Percentiles rank a stretch among this genome's conserved stretches.
phyloP scores from a whole-genome alignment of 805 yeast species.

The Candida sithepensis region DNA sequence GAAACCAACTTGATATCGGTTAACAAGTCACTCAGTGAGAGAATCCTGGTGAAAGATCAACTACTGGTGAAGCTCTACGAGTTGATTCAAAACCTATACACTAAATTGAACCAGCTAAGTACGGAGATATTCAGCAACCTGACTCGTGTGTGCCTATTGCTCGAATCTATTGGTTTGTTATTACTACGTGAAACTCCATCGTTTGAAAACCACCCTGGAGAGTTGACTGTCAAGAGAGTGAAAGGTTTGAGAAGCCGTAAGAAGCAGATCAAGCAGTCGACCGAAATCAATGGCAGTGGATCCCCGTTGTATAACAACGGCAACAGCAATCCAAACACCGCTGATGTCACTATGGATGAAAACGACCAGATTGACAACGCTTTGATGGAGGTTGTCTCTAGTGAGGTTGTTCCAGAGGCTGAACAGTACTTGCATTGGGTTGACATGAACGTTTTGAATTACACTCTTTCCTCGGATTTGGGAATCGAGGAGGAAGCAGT shows the following conservation, averaged over 20 bases:
- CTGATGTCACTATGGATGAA: constrained; percentile 27
- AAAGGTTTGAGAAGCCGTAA: constrained; percentile 64
- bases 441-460: constrained; percentile 30
- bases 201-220: constrained; percentile 29
- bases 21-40: constrained; percentile 35
- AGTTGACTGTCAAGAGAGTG: constrained; percentile 62
- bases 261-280: constrained; percentile 23
- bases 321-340: constrained; percentile 27
- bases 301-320: not conserved
- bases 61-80: constrained; percentile 18
- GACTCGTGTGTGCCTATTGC: constrained; percentile 48
- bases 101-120: constrained; percentile 41
- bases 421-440: constrained; percentile 46
- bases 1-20: constrained; percentile 39
- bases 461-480: constrained; percentile 22
- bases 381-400: constrained; percentile 34
- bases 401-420: constrained; percentile 35
- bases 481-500: constrained; percentile 22
- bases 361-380: constrained; percentile 33
- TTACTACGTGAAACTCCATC: constrained; percentile 41
- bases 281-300: constrained; percentile 11
- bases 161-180: constrained; percentile 77
- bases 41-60: constrained; percentile 23
- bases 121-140: constrained; percentile 36
- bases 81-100: constrained; percentile 22